Evolutionary conservation across 805 yeast species (phyloP), one percentile per base, ranked within the genome.

Genomic region (Ogataea haglerorum): DNA sequence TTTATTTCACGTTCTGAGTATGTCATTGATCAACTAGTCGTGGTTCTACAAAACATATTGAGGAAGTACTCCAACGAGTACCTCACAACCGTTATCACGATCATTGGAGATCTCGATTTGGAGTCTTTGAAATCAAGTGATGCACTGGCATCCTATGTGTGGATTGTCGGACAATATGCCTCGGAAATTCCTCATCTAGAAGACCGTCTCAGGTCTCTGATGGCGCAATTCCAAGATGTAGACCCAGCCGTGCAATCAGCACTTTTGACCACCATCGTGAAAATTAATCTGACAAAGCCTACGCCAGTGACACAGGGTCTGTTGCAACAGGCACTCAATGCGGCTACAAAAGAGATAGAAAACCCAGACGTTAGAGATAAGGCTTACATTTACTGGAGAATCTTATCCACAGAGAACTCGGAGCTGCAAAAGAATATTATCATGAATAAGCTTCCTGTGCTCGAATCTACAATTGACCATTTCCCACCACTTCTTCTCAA

Each of bases 381-480:
- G 67, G 89, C 91, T 1, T 85, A 75, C 58, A 68, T 85, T 30
- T 85, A 83, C 57, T 85, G 93, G 93, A 74, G 95, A 64, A 69
- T 85, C 34, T 64, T 85, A 36, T 82, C 89, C 38, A 52, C 60
- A 22, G 65, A 48, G 33, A 64, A 68, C 31, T 54, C 54, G 6
- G 67, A 67, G 7, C 54, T 69, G 6, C 71, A 84, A 37, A 68
- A 72, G 48, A 68, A 71, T 30, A 68, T 86, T 34, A 70, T 87
- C 21, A 63, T 82, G 43, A 70, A 78, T 9, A 75, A 74, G 46
- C 67, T 85, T 41, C 95, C 96, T 10, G 76, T 78, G 8, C 77
- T 93, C 43, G 75, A 78, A 31, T 74, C 87, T 2, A 82, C 89
- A 2, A 77, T 90, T 22, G 82, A 88, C 30, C 63, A 72, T 14